These are phyloP conservation scores for Schwanniomyces occidentalis DNA, from an alignment of 805 yeast genomes.

Conservation along the genomic window DNA sequence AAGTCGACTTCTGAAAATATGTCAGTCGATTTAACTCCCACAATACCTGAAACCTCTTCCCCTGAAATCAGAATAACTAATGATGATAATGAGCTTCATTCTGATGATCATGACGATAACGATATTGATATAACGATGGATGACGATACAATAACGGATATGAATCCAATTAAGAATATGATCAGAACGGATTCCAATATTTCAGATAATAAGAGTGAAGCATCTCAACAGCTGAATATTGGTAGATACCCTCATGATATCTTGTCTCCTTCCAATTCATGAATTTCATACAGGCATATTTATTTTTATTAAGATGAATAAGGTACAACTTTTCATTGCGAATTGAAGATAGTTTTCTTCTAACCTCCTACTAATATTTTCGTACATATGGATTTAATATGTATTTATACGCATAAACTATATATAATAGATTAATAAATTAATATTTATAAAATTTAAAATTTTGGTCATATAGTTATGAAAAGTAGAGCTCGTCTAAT, in stretches of 20 bases:
- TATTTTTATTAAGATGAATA: too few relatives aligned
- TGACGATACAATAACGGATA: conserved; percentile 8
- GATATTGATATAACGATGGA: conserved; percentile 17
- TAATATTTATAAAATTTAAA: neutral
- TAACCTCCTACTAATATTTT: too few relatives aligned
- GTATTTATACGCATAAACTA: neutral
- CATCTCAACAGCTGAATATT: conserved; percentile 18
- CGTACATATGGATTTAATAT: too few relatives aligned
- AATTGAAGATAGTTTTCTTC: too few relatives aligned
- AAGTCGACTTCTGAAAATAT: conserved; percentile 31
- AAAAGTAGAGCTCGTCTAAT: too few relatives aligned
- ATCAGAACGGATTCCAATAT: conserved; percentile 1
- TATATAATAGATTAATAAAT: too few relatives aligned
- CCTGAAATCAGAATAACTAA: neutral
- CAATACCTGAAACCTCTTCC: conserved; percentile 2
- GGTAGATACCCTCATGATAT: conserved; percentile 32
- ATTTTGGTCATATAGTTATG: too few relatives aligned
- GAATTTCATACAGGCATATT: neutral
- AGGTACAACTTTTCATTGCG: too few relatives aligned
- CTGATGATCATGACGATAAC: conserved; percentile 4
- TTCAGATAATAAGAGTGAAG: conserved; percentile 3
- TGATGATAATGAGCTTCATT: conserved; percentile 6
- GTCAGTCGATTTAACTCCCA: conserved; percentile 25
- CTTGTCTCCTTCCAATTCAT: conserved; percentile 15
- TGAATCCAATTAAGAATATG: conserved; percentile 1